Evolutionary conservation across 163 green algal species (phyloP).

Genomic region (Prototheca cutis): DNA sequence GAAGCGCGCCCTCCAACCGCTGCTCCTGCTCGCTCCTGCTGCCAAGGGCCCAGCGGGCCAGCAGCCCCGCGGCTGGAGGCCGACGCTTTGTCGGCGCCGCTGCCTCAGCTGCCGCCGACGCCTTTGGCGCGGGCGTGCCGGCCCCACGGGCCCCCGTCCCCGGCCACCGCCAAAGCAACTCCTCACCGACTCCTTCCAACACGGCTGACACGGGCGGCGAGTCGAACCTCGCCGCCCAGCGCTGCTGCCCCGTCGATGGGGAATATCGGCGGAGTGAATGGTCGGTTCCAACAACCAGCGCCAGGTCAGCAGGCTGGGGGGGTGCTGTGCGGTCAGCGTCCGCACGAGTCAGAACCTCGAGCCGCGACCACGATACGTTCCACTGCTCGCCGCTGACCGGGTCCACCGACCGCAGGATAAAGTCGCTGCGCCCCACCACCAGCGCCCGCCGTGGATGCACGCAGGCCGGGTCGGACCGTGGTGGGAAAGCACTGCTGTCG

Average conservation of each 20-base stretch:
- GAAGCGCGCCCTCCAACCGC: not conserved
- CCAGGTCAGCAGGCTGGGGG: too few species aligned
- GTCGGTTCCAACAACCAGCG: constrained; percentile 16
- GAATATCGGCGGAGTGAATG: constrained; percentile 20
- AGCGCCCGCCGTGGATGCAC: constrained; percentile 3
- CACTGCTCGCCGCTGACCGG: constrained; percentile 38
- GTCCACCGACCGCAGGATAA: constrained; percentile 61
- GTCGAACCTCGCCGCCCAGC: constrained; percentile 18
- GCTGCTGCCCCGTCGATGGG: constrained; percentile 13
- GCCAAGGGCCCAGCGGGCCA: too few species aligned
- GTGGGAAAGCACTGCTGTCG: too few species aligned
- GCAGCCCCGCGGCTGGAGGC: not conserved
- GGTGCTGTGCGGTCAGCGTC: constrained; percentile 3
- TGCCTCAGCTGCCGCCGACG: too few species aligned
- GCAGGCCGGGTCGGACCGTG: too few species aligned
- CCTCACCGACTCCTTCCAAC: not conserved
- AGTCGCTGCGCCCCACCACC: constrained; percentile 69
- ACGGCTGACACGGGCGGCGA: constrained; percentile 13
- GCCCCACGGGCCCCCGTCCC: not conserved
- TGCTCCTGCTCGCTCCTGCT: not conserved
- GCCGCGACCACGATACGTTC: constrained; percentile 62
- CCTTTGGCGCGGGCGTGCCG: too few species aligned
- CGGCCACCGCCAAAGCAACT: not conserved
- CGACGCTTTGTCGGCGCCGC: too few species aligned
- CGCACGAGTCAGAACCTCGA: constrained; percentile 26